A percentile compares a stretch with the other conserved stretches of the same genome.
Conservation (phyloP, 345 rosid species). For the Aquilaria malaccensis region DNA sequence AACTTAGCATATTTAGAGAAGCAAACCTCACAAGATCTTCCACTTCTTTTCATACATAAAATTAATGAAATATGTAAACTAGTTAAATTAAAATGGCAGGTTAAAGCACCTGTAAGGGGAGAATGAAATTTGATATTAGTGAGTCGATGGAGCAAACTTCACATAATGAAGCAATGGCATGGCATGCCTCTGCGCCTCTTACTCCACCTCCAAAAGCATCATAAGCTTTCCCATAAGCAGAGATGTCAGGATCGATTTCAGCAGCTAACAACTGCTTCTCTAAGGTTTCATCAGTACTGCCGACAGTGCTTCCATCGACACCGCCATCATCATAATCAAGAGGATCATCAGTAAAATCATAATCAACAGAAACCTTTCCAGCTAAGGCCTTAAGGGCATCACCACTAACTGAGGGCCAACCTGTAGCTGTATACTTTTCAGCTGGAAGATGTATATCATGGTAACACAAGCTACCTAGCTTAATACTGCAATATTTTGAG, state of each 20-base stretch:
- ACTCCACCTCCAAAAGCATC: slow-evolving; percentile 44
- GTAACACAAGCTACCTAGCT: slow-evolving; percentile 30
- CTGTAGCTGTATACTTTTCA: slow-evolving; percentile 62
- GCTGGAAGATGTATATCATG: slow-evolving; percentile 33
- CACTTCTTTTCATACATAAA: not conserved
- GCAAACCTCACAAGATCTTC: not conserved
- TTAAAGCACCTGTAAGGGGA: slow-evolving; percentile 76
- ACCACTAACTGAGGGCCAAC: slow-evolving; percentile 88
- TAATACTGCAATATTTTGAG: slow-evolving; percentile 57
- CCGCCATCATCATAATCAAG: slow-evolving; percentile 25
- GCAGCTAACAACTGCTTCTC: slow-evolving; percentile 14
- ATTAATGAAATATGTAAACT: not conserved
- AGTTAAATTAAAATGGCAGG: slow-evolving; percentile 8
- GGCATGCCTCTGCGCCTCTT: slow-evolving; percentile 79
- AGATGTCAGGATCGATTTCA: slow-evolving; percentile 28
- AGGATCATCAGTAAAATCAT: slow-evolving; percentile 34
- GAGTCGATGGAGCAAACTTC: slow-evolving; percentile 91
- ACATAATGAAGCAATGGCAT: slow-evolving; percentile 87
- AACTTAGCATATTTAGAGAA: no score
- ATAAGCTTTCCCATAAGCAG: slow-evolving; percentile 49
- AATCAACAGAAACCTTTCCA: slow-evolving; percentile 74
- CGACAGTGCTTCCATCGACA: slow-evolving; percentile 18
- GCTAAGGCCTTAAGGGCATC: slow-evolving; percentile 68
- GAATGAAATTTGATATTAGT: slow-evolving; percentile 89
- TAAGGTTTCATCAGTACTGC: slow-evolving; percentile 14